phyloP scores from a whole-genome alignment of 345 rosid species.

The Populus simonii region DNA sequence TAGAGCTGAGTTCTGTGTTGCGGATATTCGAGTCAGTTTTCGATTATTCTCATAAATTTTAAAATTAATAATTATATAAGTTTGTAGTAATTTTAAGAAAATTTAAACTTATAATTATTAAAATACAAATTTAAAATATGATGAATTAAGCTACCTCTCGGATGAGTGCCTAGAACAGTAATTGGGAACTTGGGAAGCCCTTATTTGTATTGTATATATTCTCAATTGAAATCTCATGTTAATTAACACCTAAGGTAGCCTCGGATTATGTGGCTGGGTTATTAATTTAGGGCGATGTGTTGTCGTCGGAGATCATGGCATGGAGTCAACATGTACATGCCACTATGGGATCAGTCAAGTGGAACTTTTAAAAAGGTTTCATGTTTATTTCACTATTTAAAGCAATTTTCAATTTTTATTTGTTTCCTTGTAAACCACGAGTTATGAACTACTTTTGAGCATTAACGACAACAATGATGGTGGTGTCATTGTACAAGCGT shows the following conservation, averaged over 20 bases:
- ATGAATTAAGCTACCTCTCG: rapidly evolving
- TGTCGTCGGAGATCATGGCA: background rate
- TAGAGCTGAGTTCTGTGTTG: no score
- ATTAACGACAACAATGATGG: background rate
- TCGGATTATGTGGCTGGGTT: background rate
- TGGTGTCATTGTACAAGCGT: background rate
- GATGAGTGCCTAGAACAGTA: no score
- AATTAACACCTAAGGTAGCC: background rate
- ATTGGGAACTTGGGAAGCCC: no score
- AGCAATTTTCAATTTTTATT: background rate
- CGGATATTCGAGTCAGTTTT: no score
- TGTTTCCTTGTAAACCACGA: background rate
- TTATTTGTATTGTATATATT: no score
- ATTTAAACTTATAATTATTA: no score
- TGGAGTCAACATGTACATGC: background rate
- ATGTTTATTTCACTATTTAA: no score
- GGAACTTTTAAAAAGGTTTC: background rate
- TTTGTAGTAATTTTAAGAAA: rapidly evolving
- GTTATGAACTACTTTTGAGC: background rate
- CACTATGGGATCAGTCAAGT: background rate
- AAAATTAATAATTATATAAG: no score
- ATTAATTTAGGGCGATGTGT: background rate
- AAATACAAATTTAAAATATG: rapidly evolving
- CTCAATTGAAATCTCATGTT: no score
- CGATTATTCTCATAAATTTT: rapidly evolving